Base-by-base conservation (phyloP, 1,139 yeast species). In the Candida tunisiensis region DNA sequence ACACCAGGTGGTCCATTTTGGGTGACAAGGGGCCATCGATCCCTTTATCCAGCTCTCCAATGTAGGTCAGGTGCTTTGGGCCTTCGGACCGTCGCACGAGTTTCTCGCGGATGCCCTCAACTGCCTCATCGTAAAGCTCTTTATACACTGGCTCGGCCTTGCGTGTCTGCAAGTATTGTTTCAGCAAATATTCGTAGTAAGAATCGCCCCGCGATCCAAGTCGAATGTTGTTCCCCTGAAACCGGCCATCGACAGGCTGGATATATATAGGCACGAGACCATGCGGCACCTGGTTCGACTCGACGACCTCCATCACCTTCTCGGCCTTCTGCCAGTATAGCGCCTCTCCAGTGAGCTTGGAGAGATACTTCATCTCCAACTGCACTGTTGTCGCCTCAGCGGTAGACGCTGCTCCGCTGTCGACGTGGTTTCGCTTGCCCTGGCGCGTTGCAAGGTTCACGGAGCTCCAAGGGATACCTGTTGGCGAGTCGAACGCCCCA, bases 171-270 rank as follows among this genome's bases (percentile, higher is more conserved):
- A 85, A 55, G 46, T 74, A 80, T 51, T 83, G 94, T 50, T 85
- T 85, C 39, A 83, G 60, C 29, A 85, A 59, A 48, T 82, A 83
- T 51, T 85, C 95, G 44, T 85, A 85, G 48, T 83, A 85, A 1
- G 94, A 80, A 49, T 83, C 96, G 27, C 93, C 95, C 40, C 94
- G 63, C 1, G 93, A 78, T 0, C 95, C 95, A 32, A 85, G 55
- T 36, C 94, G 64, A 34, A 85, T 79, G 32, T 66, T 51, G 1
- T 47, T 44, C 1, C 82, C 83, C 35, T 61, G 69, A 48, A 67
- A 82, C 37, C 59, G 55, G 2, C 92, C 95, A 0, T 75, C 63
- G 21, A 70, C 74, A 3, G 94, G 91, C 25, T 69, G 59, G 22
- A 83, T 72, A 44, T 62, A 78, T 24, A 82, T 79, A 2, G 95